Base-by-base conservation (phyloP, 2,329 filamentous ascomycete genomes). In the Pestalotiopsis sp. region DNA sequence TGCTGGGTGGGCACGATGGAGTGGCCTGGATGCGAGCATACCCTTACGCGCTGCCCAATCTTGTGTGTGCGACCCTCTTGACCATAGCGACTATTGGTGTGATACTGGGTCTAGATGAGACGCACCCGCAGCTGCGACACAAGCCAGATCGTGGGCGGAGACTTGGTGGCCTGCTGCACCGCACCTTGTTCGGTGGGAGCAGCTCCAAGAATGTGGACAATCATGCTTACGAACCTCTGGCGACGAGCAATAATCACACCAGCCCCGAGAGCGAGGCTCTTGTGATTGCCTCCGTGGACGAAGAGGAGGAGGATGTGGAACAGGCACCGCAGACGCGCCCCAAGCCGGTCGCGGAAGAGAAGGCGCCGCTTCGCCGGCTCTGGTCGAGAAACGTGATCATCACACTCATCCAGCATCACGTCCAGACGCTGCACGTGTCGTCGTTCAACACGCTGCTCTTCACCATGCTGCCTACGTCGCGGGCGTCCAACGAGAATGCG, bases 11-110 rank as follows among this genome's bases (percentile, higher is more conserved):
- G 36, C 68, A 65, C 14, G 72, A 76, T 0, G 81, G 82, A 1
- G 78, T 83, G 13, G 67, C 69, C 27, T 85, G 82, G 81, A 73
- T 81, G 17, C 73, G 80, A n/a, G 76, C 78, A 17, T 84, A 80
- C 69, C 83, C 82, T 0, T 86, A 84, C 67, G 81, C 83, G 2
- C 74, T 84, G 20, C 84, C 84, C 0, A 82, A 77, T 1, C 70
- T 84, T 45, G 67, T 84, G 64, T 84, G 81, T 65, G 81, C 81
- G 1, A 65, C 71, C 0, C 71, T 83, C 25, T 67, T 84, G 11
- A 72, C 58, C 11, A 38, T 66, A 49, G 64, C 64, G n/a, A 25
- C 31, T 4, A 23, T 56, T 20, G 64, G 36, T 36, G 64, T 61
- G 75, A 73, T 27, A 71, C 76, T 31, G 64, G 36, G 63, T 23